phyloP scores from a whole-genome alignment of 1,284 basidiomycete genomes.

The Leccinum huronense region DNA sequence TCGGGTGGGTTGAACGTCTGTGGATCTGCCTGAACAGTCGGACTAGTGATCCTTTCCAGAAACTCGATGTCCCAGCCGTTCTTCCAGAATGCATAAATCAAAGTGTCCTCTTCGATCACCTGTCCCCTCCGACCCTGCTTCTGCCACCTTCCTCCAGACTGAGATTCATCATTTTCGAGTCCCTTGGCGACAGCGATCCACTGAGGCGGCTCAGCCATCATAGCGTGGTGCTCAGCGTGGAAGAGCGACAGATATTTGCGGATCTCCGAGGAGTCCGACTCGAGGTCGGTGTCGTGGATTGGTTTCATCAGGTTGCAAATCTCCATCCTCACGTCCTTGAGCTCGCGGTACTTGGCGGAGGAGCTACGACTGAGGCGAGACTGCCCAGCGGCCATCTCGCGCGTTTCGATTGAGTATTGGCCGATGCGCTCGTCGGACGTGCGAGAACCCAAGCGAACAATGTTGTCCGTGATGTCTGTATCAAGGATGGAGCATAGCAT shows the following conservation, averaged over 20 bases:
- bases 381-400: conserved; percentile 46
- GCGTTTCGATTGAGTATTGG: conserved; percentile 54
- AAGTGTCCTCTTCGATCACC: conserved; percentile 30
- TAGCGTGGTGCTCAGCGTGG: conserved; percentile 44
- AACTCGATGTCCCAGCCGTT: conserved; percentile 43
- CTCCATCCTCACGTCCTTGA: conserved; percentile 46
- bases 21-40: not conserved
- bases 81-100: conserved; percentile 50
- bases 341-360: conserved; percentile 35
- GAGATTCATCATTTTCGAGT: conserved; percentile 21
- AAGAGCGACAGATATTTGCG: conserved; percentile 39
- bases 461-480: conserved; percentile 54
- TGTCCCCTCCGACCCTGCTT: conserved; percentile 23
- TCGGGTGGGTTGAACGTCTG: not conserved
- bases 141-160: conserved; percentile 24
- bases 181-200: conserved; percentile 41
- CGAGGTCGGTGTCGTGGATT: conserved; percentile 40
- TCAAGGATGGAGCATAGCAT: conserved; percentile 62
- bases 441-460: conserved; percentile 64
- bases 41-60: conserved; percentile 22
- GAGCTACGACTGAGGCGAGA: conserved; percentile 42
- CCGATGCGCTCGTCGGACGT: conserved; percentile 59
- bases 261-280: conserved; percentile 39
- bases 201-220: conserved; percentile 39
- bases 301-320: conserved; percentile 46